These are phyloP conservation scores for Blechomonas ayalai DNA, from an alignment of 208 protist genomes.

Conservation along the genomic window DNA sequence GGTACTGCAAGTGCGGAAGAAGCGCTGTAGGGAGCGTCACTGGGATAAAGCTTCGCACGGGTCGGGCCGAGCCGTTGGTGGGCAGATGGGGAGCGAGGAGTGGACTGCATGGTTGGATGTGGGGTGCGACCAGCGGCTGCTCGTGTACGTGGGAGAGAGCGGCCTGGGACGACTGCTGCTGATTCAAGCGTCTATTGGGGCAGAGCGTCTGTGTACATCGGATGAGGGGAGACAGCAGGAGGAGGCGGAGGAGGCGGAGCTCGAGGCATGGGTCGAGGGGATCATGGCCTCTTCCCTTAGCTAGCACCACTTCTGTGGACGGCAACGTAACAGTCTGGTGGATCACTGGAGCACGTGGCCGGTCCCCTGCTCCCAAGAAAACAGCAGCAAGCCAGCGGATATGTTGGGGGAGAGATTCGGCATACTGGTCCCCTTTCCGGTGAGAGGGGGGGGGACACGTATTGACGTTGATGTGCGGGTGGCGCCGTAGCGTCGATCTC, in stretches of 20 bases:
- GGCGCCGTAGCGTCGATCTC: too few relatives aligned
- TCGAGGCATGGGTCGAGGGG: constrained; percentile 30
- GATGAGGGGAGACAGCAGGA: constrained; percentile 5
- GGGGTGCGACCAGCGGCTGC: constrained; percentile 13
- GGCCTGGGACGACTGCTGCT: constrained; percentile 57
- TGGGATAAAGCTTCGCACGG: constrained; percentile 2
- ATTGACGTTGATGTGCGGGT: too few relatives aligned
- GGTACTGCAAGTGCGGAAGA: constrained; percentile 7
- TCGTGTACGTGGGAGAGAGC: constrained; percentile 31
- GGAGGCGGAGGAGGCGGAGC: constrained; percentile 5
- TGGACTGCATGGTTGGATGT: constrained; percentile 48
- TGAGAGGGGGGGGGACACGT: too few relatives aligned
- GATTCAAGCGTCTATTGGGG: constrained; percentile 24
- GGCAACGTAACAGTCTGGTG: too few relatives aligned
- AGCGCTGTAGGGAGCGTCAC: constrained; percentile 1
- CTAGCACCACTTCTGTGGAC: too few relatives aligned
- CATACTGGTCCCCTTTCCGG: too few relatives aligned
- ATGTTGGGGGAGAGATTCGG: too few relatives aligned
- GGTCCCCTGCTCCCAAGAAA: too few relatives aligned
- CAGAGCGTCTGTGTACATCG: not conserved
- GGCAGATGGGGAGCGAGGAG: constrained; percentile 13
- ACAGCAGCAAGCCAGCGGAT: too few relatives aligned
- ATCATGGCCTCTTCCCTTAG: constrained; percentile 8
- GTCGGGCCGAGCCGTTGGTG: not conserved
- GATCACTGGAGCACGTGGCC: too few relatives aligned